Conservation (phyloP, 257 asterid species). For the Nicotiana tabacum region DNA sequence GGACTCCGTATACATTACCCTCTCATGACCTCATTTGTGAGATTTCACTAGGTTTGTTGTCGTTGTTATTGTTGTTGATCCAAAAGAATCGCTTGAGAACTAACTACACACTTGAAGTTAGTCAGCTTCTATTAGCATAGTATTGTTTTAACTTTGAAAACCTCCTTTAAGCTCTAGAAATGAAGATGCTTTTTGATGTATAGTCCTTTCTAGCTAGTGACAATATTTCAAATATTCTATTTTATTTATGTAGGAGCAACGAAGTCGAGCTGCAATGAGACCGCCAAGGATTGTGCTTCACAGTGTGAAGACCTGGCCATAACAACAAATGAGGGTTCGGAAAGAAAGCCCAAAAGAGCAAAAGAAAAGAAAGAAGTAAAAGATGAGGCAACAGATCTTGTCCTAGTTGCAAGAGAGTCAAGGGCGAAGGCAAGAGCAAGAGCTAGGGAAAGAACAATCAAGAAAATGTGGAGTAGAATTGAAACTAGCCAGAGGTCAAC, state of each 20-base stretch:
- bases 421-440: slow-evolving; percentile 83
- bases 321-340: slow-evolving; percentile 16
- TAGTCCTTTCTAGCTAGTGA: not conserved
- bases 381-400: not conserved
- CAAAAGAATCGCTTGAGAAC: not conserved
- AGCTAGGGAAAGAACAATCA: slow-evolving; percentile 82
- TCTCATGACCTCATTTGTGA: rapidly evolving
- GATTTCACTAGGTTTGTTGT: no score
- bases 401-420: slow-evolving; percentile 35
- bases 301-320: slow-evolving; percentile 17
- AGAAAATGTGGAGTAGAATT: slow-evolving; percentile 35
- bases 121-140: not conserved
- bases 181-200: no score
- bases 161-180: no score
- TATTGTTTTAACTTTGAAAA: not conserved
- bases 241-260: not conserved
- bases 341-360: not conserved
- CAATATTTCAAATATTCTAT: not conserved
- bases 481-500: not conserved
- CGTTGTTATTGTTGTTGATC: no score
- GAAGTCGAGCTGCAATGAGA: not conserved
- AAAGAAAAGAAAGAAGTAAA: slow-evolving; percentile 8
- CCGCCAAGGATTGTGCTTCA: not conserved
- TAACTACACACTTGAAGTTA: not conserved
- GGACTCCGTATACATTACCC: no score